Conservation (phyloP, 805 yeast species). For the Starmera pachycereana region DNA sequence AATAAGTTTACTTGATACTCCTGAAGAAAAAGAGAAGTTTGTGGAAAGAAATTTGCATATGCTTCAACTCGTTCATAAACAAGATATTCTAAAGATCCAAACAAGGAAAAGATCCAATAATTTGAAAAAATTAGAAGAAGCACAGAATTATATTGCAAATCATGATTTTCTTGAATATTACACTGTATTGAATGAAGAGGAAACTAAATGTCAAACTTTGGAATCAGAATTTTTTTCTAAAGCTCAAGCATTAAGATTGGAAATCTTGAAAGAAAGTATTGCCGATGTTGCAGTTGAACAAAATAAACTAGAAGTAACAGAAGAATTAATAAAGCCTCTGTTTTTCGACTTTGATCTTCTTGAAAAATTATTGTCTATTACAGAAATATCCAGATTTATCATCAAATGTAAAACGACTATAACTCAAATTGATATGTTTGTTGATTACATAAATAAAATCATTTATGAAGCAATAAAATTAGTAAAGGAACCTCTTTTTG, state of each 20-base stretch:
- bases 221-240: constrained; percentile 45
- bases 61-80: too few relatives aligned
- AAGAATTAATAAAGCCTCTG: too few relatives aligned
- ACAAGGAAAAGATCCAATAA: too few relatives aligned
- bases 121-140: too few relatives aligned
- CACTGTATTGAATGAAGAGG: constrained; percentile 17
- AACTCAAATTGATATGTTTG: constrained; percentile 39
- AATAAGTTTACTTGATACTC: too few relatives aligned
- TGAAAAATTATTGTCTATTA: not conserved
- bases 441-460: constrained; percentile 42
- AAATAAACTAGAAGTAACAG: not conserved
- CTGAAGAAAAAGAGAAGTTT: too few relatives aligned
- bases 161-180: too few relatives aligned
- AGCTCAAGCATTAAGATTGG: constrained; percentile 54
- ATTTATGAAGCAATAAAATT: constrained; percentile 30
- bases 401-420: constrained; percentile 8
- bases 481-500: constrained; percentile 42
- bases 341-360: not conserved
- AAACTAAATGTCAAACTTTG: constrained; percentile 26
- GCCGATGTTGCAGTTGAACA: constrained; percentile 5
- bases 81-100: too few relatives aligned
- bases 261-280: constrained; percentile 31
- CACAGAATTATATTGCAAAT: too few relatives aligned
- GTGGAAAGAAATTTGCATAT: too few relatives aligned
- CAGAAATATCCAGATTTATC: not conserved